Evolutionary conservation across 208 protist genomes (phyloP).

Genomic region (Leishmania mexicana): DNA sequence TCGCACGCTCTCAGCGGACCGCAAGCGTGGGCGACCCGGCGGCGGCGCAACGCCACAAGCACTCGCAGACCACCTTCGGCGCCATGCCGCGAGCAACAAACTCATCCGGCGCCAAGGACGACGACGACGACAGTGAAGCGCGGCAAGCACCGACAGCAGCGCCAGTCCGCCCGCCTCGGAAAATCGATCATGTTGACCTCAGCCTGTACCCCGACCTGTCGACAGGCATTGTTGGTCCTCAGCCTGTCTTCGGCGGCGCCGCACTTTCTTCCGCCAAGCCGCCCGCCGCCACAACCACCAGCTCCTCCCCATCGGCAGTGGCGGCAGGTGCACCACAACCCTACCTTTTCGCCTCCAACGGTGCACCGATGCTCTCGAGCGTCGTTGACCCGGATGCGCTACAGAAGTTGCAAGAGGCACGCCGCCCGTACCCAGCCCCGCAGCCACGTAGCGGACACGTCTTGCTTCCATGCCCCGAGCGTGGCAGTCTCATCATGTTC

Average conservation of each 20-base stretch:
- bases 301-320: background rate
- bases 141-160: background rate
- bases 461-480: constrained; percentile 33
- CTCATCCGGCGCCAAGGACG: background rate
- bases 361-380: constrained; percentile 14
- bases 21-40: constrained; percentile 10
- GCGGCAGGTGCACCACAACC: background rate
- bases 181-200: constrained; percentile 9
- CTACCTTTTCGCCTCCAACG: constrained; percentile 17
- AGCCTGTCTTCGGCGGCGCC: constrained; percentile 39
- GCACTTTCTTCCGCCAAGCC: background rate
- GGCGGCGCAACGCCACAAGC: constrained; percentile 11
- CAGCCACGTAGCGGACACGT: constrained; percentile 58
- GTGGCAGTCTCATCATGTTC: constrained; percentile 52
- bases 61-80: background rate
- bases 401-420: constrained; percentile 27
- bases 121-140: background rate
- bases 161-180: constrained; percentile 12
- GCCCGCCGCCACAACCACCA: background rate
- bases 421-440: constrained; percentile 30
- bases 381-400: constrained; percentile 14
- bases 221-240: constrained; percentile 24
- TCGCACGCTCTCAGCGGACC: constrained; percentile 1
- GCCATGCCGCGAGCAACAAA: background rate
- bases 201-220: constrained; percentile 24